Base-by-base conservation (phyloP, 257 asterid genomes). In the Lavandula angustifolia region DNA sequence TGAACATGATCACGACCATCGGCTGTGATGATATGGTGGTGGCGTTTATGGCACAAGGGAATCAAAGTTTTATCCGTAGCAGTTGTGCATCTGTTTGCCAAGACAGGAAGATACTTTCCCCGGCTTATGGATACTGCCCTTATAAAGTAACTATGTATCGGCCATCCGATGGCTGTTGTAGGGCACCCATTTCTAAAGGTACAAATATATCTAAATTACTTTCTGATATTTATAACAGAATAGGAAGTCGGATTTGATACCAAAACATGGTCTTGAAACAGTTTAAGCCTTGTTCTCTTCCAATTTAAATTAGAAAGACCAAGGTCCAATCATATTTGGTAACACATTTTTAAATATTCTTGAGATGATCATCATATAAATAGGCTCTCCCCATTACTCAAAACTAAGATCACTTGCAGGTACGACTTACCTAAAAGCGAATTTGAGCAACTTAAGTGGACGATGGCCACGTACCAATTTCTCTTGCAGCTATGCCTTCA, bases 151-250 rank as follows among this genome's bases (percentile, higher is more conserved):
- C 7, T 47, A 12, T 1, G 38, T 65, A 14, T 7, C 11, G 11
- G 3, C 61, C 59, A 1, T 67, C 68, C 16, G 9, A 37, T 42
- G 76, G 76, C 2, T 72, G 76, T 38, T 72, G 72, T 22, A 59
- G 33, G 27, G 61, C 71, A 16, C 60, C 72, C 12, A 50, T 72
- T 64, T 62, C 72, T 5, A 57, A 34, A 56, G 76, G 76, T 70
- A 57, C 37, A 7, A 1, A 55, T 0, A 10, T 4, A 10, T 0
- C 0, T 9, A 9, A 9, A 37, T 4, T 37, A 6, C 8, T 22
- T 2, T 22, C 27, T 22, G 2, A 22, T 0, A 22, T 22, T 22
- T 22, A 1, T 22, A 22, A 22, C 27, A 22, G 27, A 22, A 22
- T 22, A 22, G 27, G 1, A 22, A 22, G 27, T 22, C 2, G 27